These are phyloP conservation scores for Eleusine coracana DNA, from an alignment of 176 grass and related monocot genomes.

Conservation along the genomic window DNA sequence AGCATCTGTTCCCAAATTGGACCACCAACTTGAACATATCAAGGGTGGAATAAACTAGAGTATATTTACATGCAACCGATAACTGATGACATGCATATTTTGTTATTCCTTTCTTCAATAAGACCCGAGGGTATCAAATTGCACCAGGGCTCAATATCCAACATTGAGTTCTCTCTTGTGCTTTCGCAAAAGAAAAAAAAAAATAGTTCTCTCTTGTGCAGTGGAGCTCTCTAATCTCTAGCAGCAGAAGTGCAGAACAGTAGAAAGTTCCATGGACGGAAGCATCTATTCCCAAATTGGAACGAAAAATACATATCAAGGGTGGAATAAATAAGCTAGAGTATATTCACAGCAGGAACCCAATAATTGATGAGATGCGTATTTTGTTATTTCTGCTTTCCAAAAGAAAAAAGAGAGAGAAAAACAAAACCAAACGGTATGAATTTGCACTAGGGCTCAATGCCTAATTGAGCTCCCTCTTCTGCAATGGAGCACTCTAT, in stretches of 20 bases:
- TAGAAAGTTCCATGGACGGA: no score
- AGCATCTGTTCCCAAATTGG: no score
- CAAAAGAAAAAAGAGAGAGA: not conserved
- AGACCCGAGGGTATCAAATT: no score
- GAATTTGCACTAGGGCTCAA: constrained; percentile 40
- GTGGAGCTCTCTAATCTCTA: no score
- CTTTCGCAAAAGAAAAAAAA: no score
- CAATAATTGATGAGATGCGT: not conserved
- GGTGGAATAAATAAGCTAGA: not conserved
- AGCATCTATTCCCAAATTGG: not conserved
- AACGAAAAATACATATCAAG: not conserved
- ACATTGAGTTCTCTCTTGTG: constrained; percentile 23
- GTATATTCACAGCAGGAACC: constrained; percentile 5
- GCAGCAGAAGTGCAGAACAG: no score
- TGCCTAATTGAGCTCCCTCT: constrained; percentile 45
- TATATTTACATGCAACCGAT: no score
- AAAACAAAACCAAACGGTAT: not conserved
- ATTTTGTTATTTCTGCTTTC: constrained; percentile 13
- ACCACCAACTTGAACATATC: no score
- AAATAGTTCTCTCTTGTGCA: not conserved
- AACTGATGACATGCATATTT: no score
- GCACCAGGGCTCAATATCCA: no score
- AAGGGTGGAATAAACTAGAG: no score
- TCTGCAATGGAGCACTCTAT: constrained; percentile 2
- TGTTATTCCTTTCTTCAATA: no score